Conservation (phyloP, 768 basidiomycete species). For the Termitomyces sp. region DNA sequence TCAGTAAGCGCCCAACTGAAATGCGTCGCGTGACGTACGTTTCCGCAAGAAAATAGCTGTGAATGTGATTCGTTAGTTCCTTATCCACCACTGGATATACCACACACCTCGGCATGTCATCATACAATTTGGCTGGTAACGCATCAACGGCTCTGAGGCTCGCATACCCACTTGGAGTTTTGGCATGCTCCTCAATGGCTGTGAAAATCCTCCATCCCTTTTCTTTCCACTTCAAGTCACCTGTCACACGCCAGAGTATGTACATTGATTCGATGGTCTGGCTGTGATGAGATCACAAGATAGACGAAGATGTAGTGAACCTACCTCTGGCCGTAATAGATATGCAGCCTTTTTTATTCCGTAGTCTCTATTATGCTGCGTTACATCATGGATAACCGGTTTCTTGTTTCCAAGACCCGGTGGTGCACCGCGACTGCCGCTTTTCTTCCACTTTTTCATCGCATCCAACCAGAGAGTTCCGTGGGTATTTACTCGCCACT, state of each 20-base stretch:
- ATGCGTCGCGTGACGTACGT: slow-evolving; percentile 28
- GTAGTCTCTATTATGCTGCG: slow-evolving; percentile 47
- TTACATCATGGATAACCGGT: slow-evolving; percentile 29
- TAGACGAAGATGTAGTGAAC: slow-evolving; percentile 12
- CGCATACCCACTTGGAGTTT: slow-evolving; percentile 58
- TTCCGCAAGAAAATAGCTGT: slow-evolving; percentile 40
- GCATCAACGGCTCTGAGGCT: slow-evolving; percentile 44
- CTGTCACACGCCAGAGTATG: slow-evolving; percentile 65
- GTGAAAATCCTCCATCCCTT: slow-evolving; percentile 69
- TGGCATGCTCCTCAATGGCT: slow-evolving; percentile 55
- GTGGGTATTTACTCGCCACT: slow-evolving; percentile 15
- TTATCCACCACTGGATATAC: not conserved
- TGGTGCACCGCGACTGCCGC: slow-evolving; percentile 39
- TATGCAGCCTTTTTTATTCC: slow-evolving; percentile 37
- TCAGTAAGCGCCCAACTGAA: not conserved
- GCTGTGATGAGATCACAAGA: not conserved
- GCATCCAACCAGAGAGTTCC: slow-evolving; percentile 41
- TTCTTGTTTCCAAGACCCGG: slow-evolving; percentile 47
- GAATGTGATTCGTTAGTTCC: not conserved
- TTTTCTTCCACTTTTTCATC: slow-evolving; percentile 41
- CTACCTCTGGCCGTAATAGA: slow-evolving; percentile 67
- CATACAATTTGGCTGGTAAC: slow-evolving; percentile 29
- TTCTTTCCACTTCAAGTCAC: slow-evolving; percentile 62
- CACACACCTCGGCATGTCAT: slow-evolving; percentile 73
- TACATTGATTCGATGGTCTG: slow-evolving; percentile 74